Evolutionary conservation across 2,329 filamentous ascomycete genomes (phyloP), one percentile per base, ranked within the genome.

Genomic region (Lecanosticta acicola): DNA sequence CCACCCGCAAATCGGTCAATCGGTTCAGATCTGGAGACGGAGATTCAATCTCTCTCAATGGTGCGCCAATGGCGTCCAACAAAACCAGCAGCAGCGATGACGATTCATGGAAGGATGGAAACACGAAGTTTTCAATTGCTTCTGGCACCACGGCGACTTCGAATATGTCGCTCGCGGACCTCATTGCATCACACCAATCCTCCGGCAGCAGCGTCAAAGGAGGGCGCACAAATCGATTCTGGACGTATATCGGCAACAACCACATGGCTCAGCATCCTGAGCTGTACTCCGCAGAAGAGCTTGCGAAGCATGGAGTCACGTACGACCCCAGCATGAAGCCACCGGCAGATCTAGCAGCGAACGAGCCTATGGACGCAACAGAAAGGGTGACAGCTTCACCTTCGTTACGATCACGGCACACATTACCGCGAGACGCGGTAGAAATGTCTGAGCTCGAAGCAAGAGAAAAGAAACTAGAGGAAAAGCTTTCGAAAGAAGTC

Each of bases 211-310:
- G 42, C 11, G 58, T 55, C 39, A 56, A 59, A 32, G 54, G 54
- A 40, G 43, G 49, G n/a, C 49, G 60, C 7, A 61, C 58, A 11
- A 63, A 61, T 36, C 50, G 61, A n/a, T 65, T 65, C 55, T 65
- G 62, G 62, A 62, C 61, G 2, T 65, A 65, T 37, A 64, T 63
- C 24, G 62, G 61, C 38, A 61, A 61, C 46, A 59, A 59, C 17
- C 60, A 64, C 46, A 64, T 65, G 60, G 59, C 57, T 1, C 55
- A 59, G 39, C 55, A 64, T 48, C 60, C 60, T 10, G 60, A 63
- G 39, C 46, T 63, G 54, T 64, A 59, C 50, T 52, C 53, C 9
- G 40, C 53, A 5, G 60, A 60, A 13, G 61, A 63, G 18, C 52
- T 64, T 8, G 52, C 57, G 7, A 63, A 60, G 45, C 56, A 50